Evolutionary conservation across 768 basidiomycete species (phyloP).

Genomic region (Auricularia heimuer): DNA sequence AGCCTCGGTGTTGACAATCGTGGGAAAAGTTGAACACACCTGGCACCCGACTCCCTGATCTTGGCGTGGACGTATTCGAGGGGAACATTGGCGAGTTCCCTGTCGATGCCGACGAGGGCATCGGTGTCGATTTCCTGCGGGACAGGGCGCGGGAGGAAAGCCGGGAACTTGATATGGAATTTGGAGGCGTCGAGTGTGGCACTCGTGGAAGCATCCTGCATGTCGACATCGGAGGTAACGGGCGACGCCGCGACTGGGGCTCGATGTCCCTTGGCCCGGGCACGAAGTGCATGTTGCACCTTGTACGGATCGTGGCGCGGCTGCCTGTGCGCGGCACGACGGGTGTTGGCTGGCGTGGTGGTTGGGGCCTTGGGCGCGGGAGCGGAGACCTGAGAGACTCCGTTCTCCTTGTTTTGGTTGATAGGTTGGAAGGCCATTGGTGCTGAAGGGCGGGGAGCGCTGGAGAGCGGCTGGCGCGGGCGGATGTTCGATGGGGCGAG

Average conservation of each 20-base stretch:
- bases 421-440: no score
- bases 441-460: no score
- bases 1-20: background rate
- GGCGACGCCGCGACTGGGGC: background rate
- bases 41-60: slow-evolving; percentile 35
- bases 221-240: slow-evolving; percentile 3
- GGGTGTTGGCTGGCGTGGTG: no score
- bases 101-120: slow-evolving; percentile 43
- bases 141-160: slow-evolving; percentile 53
- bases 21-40: slow-evolving; percentile 23
- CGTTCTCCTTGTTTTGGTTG: no score
- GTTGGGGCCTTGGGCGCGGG: no score
- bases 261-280: background rate
- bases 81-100: slow-evolving; percentile 42
- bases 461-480: no score
- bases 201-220: background rate
- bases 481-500: no score
- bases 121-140: slow-evolving; percentile 48
- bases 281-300: background rate
- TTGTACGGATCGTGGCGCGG: background rate
- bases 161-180: slow-evolving; percentile 39
- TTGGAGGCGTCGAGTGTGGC: no score
- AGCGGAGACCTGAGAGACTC: no score
- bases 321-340: no score
- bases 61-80: slow-evolving; percentile 52